A percentile compares a stretch with the other conserved stretches of the same genome.
Conservation (phyloP, 768 basidiomycete species). For the Pulveroboletus sp. region DNA sequence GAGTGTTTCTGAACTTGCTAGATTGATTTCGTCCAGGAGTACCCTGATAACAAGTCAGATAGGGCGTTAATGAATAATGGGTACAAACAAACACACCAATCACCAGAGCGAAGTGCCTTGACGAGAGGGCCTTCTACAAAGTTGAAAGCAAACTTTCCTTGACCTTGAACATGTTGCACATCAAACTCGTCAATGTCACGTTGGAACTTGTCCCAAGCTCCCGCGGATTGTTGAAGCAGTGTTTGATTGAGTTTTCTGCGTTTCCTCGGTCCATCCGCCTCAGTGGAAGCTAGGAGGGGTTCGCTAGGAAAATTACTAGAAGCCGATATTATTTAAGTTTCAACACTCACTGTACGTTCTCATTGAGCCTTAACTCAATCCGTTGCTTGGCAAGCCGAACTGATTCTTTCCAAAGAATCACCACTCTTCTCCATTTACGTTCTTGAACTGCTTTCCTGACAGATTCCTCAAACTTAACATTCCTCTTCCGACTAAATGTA, state of each 20-base stretch:
- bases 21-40: constrained; percentile 92
- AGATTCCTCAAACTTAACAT: constrained; percentile 78
- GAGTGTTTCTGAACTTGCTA: constrained; percentile 90
- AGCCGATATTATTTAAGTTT: neutral
- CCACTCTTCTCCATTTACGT: constrained; percentile 79
- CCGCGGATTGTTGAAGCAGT: constrained; percentile 40
- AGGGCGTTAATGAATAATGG: neutral
- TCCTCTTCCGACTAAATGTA: constrained; percentile 88
- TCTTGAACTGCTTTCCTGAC: constrained; percentile 78
- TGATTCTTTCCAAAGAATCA: constrained; percentile 81
- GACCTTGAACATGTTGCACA: constrained; percentile 79
- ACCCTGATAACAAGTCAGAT: constrained; percentile 50
- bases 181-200: constrained; percentile 75
- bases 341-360: constrained; percentile 25
- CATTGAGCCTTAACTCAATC: constrained; percentile 38
- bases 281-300: constrained; percentile 26
- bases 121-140: constrained; percentile 97
- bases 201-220: constrained; percentile 65
- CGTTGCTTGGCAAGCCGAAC: constrained; percentile 63
- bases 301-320: constrained; percentile 9
- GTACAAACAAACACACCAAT: constrained; percentile 62
- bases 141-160: constrained; percentile 87
- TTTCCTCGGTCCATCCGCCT: constrained; percentile 55
- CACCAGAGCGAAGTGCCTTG: constrained; percentile 78
- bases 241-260: constrained; percentile 57